Evolutionary conservation across 805 yeast genomes (phyloP), one percentile per base, ranked within the genome.

Genomic region (Jamesozyma hellenica): DNA sequence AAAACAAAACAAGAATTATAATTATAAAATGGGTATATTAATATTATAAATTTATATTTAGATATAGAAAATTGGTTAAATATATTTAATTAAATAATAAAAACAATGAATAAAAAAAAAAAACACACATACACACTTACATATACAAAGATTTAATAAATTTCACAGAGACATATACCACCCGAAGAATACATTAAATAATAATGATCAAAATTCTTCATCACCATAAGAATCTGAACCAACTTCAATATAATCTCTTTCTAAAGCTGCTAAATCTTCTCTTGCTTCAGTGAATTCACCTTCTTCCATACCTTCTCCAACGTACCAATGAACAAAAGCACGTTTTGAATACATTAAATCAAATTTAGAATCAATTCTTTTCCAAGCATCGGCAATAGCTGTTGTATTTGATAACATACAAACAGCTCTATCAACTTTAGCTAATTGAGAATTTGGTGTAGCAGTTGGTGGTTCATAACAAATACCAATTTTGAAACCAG

Each of bases 271-370:
- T 64, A 90, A 77, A 63, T 92, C 95, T 71, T 83, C 98, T 72
- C 97, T 88, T 42, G 97, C 98, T 71, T 92, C 98, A 45, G 92
- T 81, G 66, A 90, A 92, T 70, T 90, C 98, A 63, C 97, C 97
- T 70, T 90, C 98, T 68, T 90, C 98, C 97, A 90, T 90, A 73
- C 98, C 98, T 71, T 90, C 98, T 63, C 97, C 95, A 45, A 90
- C 98, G 60, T 87, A 90, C 97, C 98, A 92, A 71, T 90, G 98
- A 49, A 90, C 98, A 60, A 92, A 90, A 38, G 98, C 98, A 70
- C 98, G 87, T 79, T 90, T 92, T 58, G 90, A 75, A 73, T 88
- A 90, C 98, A 90, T 90, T 65, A 92, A 77, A 66, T 90, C 98
- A 70, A 90, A 90, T 72, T 90, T 90, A 65, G 79, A 78, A 70